Base-by-base conservation (phyloP, 177 flowering plant genomes). In the Vitis hybrid region DNA sequence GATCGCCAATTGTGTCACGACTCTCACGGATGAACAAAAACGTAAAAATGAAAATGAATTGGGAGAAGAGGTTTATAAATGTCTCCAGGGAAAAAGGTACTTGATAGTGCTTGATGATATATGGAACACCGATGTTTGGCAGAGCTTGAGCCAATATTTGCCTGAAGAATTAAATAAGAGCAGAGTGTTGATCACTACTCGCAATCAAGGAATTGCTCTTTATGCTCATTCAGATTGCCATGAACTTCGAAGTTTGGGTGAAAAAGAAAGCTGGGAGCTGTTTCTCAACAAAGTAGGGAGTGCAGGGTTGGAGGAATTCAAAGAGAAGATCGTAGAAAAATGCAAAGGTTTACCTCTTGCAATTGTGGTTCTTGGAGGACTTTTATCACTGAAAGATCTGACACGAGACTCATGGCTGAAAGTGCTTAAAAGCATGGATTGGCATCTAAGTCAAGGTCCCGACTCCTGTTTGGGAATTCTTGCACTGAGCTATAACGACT, bases 61-160 rank as follows among this genome's bases (percentile, higher is more conserved):
- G 56, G 56, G 56, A 1, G 1, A 11, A 52, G n/a, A 1, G 56
- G n/a, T 52, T 15, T 0, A 15, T 0, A 52, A 52, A 11, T 9
- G n/a, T 15, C 56, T 52, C n/a, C 56, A 52, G 0, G 13, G 56
- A 11, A 52, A 24, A 1, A 11, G 46, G 46, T 35, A 35, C 46
- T 35, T 35, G 40, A 35, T 35, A 35, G 40, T 35, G 0, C 40
- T 35, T 11, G 56, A 52, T 52, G 56, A 11, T 15, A 0, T 52
- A 52, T 52, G 56, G 56, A 15, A 52, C 56, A 11, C 56, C 3
- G n/a, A 11, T 11, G 56, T 15, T 52, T 52, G n/a, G 56, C 4
- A 1, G 0, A 0, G n/a, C 1, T 52, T 52, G n/a, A 52, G n/a
- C 0, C 1, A 1, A 11, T 1, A 52, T 52, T 8, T 52, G 1